These are phyloP conservation scores for Cornus controversa DNA, from an alignment of 148 eudicot species.

Conservation along the genomic window DNA sequence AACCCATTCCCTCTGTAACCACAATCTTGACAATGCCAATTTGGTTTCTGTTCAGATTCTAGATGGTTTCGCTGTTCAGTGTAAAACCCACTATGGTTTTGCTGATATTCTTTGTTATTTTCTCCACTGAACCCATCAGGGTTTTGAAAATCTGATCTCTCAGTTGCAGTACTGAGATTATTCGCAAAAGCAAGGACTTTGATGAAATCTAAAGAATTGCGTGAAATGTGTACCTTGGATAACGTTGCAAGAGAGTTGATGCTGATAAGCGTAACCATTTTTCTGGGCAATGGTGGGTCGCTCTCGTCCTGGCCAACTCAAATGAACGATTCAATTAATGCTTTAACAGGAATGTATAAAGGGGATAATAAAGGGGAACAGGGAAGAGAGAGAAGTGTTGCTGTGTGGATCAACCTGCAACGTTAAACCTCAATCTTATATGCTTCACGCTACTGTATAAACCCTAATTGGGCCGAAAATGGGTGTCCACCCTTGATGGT, in stretches of 20 bases:
- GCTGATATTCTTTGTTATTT: slow-evolving; percentile 6
- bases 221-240: slow-evolving; percentile 31
- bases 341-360: no score
- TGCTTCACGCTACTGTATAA: no score
- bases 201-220: slow-evolving; percentile 4
- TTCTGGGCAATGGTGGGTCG: slow-evolving; percentile 33
- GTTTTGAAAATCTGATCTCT: slow-evolving; percentile 34
- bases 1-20: slow-evolving; percentile 2
- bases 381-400: no score
- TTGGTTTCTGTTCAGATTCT: neutral
- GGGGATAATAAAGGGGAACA: no score
- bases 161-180: slow-evolving; percentile 35
- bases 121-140: slow-evolving; percentile 19
- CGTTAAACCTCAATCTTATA: no score
- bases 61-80: neutral
- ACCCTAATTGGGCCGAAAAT: no score
- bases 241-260: slow-evolving; percentile 22
- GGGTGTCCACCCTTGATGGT: no score
- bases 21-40: slow-evolving; percentile 7
- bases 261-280: slow-evolving; percentile 33
- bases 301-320: neutral
- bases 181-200: slow-evolving; percentile 19
- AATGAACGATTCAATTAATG: no score
- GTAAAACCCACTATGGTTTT: slow-evolving; percentile 18
- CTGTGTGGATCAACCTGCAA: no score